These are phyloP conservation scores for Talaromyces verruculosus DNA, from an alignment of 2,329 filamentous ascomycete genomes.

Conservation along the genomic window DNA sequence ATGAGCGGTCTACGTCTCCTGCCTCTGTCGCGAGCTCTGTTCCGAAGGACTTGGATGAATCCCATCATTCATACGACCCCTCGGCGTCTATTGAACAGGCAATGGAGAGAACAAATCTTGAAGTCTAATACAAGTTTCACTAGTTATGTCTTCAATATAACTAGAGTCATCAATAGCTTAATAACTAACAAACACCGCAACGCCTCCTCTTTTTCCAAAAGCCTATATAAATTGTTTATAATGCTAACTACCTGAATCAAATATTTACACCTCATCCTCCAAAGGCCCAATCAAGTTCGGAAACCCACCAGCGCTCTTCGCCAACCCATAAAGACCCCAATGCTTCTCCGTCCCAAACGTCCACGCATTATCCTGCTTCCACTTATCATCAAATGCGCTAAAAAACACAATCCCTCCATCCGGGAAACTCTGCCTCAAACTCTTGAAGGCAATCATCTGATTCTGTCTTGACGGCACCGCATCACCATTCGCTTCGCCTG, in stretches of 20 bases:
- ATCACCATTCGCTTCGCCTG: conserved; percentile 63
- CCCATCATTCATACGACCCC: neutral
- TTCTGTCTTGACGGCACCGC: conserved; percentile 69
- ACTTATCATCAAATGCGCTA: conserved; percentile 74
- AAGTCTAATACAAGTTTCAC: neutral
- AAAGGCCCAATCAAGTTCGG: neutral
- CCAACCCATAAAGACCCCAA: conserved; percentile 58
- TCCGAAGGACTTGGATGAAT: neutral
- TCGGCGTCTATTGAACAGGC: neutral
- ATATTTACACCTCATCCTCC: conserved; percentile 3
- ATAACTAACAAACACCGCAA: neutral
- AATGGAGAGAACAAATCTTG: conserved; percentile 1
- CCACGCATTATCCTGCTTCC: conserved; percentile 65
- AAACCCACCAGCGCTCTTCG: neutral
- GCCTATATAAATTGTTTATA: neutral
- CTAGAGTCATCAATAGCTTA: neutral
- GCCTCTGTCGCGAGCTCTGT: neutral
- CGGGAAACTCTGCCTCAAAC: conserved; percentile 62
- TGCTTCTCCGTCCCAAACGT: conserved; percentile 73
- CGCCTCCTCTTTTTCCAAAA: too few relatives aligned
- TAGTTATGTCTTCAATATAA: neutral
- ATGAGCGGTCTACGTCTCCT: conserved; percentile 7
- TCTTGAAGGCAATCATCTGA: conserved; percentile 65
- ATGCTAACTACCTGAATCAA: neutral
- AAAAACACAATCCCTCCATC: conserved; percentile 63